These are phyloP conservation scores for Beauveria australis DNA, from an alignment of 2,329 filamentous ascomycete genomes.

Conservation along the genomic window DNA sequence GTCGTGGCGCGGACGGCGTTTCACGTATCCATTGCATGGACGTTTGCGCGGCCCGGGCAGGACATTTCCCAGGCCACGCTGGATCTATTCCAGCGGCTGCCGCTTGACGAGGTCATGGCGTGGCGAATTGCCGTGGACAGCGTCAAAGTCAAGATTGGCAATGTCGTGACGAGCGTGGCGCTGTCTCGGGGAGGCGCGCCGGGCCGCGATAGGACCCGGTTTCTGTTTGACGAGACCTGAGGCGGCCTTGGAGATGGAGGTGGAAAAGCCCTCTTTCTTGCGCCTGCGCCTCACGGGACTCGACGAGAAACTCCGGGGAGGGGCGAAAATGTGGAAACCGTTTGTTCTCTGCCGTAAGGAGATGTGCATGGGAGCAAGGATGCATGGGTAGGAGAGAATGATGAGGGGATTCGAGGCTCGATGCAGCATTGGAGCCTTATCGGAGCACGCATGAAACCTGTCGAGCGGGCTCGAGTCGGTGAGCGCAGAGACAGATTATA, in stretches of 20 bases:
- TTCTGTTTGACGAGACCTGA: conserved; percentile 12
- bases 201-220: conserved; percentile 9
- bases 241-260: background rate
- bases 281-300: background rate
- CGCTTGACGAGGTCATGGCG: conserved; percentile 23
- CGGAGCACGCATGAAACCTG: background rate
- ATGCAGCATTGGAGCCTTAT: background rate
- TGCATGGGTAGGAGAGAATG: background rate
- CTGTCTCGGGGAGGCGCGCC: conserved; percentile 19
- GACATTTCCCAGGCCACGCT: conserved; percentile 25
- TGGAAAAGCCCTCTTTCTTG: background rate
- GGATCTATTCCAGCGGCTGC: conserved; percentile 17
- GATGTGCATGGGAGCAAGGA: background rate
- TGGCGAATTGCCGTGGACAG: conserved; percentile 48
- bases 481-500: background rate
- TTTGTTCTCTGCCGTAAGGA: background rate
- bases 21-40: conserved; percentile 89
- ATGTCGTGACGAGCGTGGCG: conserved; percentile 48
- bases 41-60: conserved; percentile 44
- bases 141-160: conserved; percentile 70
- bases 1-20: conserved; percentile 44
- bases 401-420: background rate
- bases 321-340: background rate
- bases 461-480: background rate
- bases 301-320: background rate